Percentiles rank a stretch among this genome's conserved stretches.
phyloP scores from a whole-genome alignment of 495 filamentous ascomycete genomes.

The Trichoderma reesei region DNA sequence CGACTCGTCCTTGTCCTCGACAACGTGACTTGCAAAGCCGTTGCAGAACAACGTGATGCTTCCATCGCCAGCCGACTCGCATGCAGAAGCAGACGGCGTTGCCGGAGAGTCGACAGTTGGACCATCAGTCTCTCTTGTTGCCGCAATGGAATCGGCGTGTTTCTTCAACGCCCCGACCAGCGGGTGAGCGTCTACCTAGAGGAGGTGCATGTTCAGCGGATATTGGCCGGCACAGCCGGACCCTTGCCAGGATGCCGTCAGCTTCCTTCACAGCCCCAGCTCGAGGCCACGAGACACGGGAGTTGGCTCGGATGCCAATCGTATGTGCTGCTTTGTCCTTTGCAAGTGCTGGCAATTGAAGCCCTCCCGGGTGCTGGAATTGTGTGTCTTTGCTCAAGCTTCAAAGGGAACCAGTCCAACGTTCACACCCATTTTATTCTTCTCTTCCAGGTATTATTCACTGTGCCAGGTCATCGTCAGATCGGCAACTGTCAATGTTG shows the following conservation, averaged over 20 bases:
- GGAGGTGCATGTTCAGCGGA: neutral
- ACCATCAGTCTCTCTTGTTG: too few relatives aligned
- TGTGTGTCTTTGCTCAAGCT: neutral
- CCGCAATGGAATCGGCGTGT: neutral
- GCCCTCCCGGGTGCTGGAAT: too few relatives aligned
- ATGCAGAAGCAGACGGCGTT: neutral
- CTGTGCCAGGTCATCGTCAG: neutral
- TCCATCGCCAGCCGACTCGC: neutral
- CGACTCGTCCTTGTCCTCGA: neutral
- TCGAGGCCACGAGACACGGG: neutral
- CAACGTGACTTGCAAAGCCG: neutral
- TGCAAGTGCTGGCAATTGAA: too few relatives aligned
- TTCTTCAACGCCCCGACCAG: neutral
- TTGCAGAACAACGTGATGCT: neutral
- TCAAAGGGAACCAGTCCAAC: neutral
- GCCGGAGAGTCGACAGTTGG: too few relatives aligned
- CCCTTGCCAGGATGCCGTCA: neutral
- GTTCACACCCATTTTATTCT: neutral
- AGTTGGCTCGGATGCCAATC: too few relatives aligned
- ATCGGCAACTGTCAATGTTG: neutral
- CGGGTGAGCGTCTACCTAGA: neutral
- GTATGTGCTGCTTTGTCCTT: too few relatives aligned
- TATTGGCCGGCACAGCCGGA: neutral
- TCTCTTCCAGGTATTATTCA: neutral
- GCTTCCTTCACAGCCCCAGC: neutral